Conservation (phyloP, 495 filamentous ascomycete genomes). For the Evernia prunastri region DNA sequence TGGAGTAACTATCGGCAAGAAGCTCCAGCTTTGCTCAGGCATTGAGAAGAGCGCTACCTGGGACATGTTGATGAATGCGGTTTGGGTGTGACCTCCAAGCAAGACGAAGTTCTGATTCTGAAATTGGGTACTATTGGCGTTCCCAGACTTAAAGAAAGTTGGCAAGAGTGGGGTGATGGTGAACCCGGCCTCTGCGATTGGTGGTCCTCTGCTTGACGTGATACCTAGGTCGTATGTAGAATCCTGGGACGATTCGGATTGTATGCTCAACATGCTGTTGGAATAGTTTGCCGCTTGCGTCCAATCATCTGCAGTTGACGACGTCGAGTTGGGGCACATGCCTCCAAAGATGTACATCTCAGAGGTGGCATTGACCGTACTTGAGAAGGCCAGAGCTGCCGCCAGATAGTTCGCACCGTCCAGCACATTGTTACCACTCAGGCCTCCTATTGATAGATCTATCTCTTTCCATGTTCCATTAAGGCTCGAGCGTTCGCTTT, state of each 20-base stretch:
- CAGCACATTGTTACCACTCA: conserved; percentile 31
- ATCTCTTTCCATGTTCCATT: conserved; percentile 52
- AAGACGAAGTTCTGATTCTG: conserved; percentile 72
- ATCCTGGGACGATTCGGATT: conserved; percentile 35
- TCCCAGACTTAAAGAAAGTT: conserved; percentile 50
- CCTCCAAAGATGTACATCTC: conserved; percentile 75
- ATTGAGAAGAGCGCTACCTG: conserved; percentile 80
- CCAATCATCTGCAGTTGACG: conserved; percentile 43
- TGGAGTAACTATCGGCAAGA: conserved; percentile 55
- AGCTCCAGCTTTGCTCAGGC: conserved; percentile 81
- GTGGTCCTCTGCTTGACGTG: conserved; percentile 47
- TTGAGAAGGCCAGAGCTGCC: conserved; percentile 59
- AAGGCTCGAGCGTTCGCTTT: conserved; percentile 33
- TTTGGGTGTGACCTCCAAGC: conserved; percentile 75
- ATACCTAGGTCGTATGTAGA: conserved; percentile 36
- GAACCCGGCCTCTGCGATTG: conserved; percentile 82
- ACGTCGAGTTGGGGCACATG: conserved; percentile 64
- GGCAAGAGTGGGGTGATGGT: conserved; percentile 64
- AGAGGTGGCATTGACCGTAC: conserved; percentile 43
- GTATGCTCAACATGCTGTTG: conserved; percentile 60
- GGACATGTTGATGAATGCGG: conserved; percentile 89
- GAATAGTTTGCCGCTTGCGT: conserved; percentile 67
- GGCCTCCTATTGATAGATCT: conserved; percentile 25
- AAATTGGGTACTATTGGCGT: conserved; percentile 40
- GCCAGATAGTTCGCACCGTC: conserved; percentile 62